Conservation (phyloP, 768 basidiomycete genomes). For the Panaeolus cyanescens region DNA sequence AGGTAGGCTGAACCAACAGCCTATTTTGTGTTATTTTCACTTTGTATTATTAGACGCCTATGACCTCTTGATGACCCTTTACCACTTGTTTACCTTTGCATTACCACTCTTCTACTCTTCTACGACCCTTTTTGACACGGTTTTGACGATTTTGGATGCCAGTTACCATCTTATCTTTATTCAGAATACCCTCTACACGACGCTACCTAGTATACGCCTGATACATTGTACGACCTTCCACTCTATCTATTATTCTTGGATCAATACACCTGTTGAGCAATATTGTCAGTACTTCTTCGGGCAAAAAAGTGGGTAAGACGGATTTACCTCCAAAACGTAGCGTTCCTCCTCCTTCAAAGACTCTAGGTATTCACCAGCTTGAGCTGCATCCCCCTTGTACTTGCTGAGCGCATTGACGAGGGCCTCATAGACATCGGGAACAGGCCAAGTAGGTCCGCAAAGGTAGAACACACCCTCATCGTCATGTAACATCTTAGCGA, state of each 20-base stretch:
- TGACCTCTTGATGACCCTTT: neutral
- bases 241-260: conserved; percentile 6
- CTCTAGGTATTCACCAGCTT: conserved; percentile 84
- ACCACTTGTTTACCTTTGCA: neutral
- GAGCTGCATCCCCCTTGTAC: conserved; percentile 62
- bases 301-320: neutral
- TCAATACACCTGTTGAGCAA: conserved; percentile 27
- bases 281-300: conserved; percentile 1
- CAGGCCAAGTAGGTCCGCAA: conserved; percentile 99
- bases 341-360: conserved; percentile 94
- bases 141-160: neutral
- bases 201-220: neutral
- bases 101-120: neutral
- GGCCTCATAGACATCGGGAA: conserved; percentile 95
- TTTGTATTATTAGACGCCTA: conserved; percentile 12
- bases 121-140: neutral
- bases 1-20: conserved; percentile 9
- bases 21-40: neutral
- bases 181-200: neutral
- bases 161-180: conserved; percentile 1
- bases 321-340: conserved; percentile 88
- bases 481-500: conserved; percentile 75
- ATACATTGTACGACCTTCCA: neutral
- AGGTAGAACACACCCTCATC: conserved; percentile 89
- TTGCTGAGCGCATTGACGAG: conserved; percentile 79